phyloP scores from a whole-genome alignment of 768 basidiomycete species.

The Lentinula detonsa region DNA sequence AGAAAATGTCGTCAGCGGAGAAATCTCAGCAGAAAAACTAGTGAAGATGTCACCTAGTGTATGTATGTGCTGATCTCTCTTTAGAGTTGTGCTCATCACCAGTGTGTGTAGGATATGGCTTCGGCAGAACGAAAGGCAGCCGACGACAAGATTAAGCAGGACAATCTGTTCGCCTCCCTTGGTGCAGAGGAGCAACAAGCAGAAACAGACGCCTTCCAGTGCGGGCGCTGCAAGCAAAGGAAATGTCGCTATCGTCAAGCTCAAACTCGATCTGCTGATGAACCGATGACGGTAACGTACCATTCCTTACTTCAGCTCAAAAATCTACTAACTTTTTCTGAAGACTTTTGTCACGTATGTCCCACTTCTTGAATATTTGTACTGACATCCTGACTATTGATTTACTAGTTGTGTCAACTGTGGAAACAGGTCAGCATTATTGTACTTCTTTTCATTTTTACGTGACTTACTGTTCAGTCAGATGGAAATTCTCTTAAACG shows the following conservation, averaged over 20 bases:
- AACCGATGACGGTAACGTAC: conserved; percentile 88
- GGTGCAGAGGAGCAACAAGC: conserved; percentile 87
- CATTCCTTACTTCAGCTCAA: neutral
- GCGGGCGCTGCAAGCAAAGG: conserved; percentile 84
- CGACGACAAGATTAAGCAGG: conserved; percentile 73
- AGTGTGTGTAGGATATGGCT: conserved; percentile 77
- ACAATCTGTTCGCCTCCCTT: conserved; percentile 87
- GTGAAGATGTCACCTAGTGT: conserved; percentile 81
- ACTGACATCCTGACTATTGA: neutral
- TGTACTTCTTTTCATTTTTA: neutral
- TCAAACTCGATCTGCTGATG: conserved; percentile 96
- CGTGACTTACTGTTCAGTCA: conserved; percentile 13
- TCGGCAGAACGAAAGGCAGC: conserved; percentile 86
- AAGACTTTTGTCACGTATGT: conserved; percentile 86
- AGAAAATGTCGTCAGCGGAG: conserved; percentile 81
- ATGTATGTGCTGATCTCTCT: conserved; percentile 14
- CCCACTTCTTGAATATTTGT: neutral
- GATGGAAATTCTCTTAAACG: conserved; percentile 60
- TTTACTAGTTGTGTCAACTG: conserved; percentile 56
- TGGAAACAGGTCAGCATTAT: conserved; percentile 41
- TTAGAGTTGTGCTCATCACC: neutral
- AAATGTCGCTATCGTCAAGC: conserved; percentile 93
- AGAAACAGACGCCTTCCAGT: conserved; percentile 98
- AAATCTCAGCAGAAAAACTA: conserved; percentile 62
- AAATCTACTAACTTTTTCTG: conserved; percentile 6